Evolutionary conservation across 306 rosid genomes (phyloP), one percentile per base, ranked within the genome.

Genomic region (Sindora glabra): DNA sequence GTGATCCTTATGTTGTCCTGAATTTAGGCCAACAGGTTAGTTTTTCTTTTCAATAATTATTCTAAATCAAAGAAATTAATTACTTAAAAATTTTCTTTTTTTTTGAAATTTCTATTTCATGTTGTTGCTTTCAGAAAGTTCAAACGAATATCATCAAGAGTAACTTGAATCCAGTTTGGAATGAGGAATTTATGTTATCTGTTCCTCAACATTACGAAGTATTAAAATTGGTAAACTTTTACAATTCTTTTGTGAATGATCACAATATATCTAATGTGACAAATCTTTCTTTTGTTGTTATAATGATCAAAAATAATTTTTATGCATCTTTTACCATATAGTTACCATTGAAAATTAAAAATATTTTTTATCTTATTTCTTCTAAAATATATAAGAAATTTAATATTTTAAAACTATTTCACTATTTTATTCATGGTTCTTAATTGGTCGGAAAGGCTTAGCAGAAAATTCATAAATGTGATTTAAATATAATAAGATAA

Each of bases 101-200:
- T 48, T 71, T 56, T 65, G n/a, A n/a, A n/a, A n/a, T n/a, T n/a
- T n/a, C n/a, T n/a, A n/a, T n/a, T n/a, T n/a, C n/a, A n/a, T n/a
- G n/a, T 69, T 61, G 18, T 61, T 8, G 41, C 38, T 29, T 44
- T 44, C 75, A 94, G 99, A 89, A 81, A 54, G 77, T 63, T 48
- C 99, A 81, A 78, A 84, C 99, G 33, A 57, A 42, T 40, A 62
- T 89, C 50, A 1, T 73, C 2, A 71, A 39, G 58, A 94, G 99
- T 72, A 89, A 94, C 85, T 79, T 94, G 87, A 94, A 94, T 70
- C 99, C 99, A 21, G 94, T 94, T 54, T 94, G 99, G 99, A 86
- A 94, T 74, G 97, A 89, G 79, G 99, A 94, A 54, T 88, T 77
- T 73, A 94, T 84, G 97, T 82, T 94, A 52, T 94, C 97, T 42